Percentiles rank a stretch among this genome's conserved stretches.
Conservation (phyloP, 352 stramenopile species). For the Phytopythium aichiense region DNA sequence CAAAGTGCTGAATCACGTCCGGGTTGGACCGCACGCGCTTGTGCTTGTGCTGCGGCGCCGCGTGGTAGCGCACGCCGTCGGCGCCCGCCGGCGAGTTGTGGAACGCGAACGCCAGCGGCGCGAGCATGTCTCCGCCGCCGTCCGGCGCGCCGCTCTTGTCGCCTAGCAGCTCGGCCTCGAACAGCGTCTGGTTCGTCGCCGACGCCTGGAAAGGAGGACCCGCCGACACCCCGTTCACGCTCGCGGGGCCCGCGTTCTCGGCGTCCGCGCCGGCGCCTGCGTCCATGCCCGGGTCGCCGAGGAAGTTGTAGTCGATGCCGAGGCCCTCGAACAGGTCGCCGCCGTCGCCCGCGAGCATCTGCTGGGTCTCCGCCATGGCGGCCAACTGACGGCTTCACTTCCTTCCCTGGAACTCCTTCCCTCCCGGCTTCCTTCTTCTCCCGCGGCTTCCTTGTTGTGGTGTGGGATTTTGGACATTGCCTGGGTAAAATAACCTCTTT, state of each 20-base stretch:
- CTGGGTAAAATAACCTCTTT: not conserved
- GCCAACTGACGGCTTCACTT: not conserved
- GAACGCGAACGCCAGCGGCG: slow-evolving; percentile 35
- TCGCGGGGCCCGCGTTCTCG: slow-evolving; percentile 9
- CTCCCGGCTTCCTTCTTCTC: not conserved
- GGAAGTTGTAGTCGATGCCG: slow-evolving; percentile 48
- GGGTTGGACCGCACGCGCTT: slow-evolving; percentile 60
- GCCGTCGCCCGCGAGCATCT: slow-evolving; percentile 13
- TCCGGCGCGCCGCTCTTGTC: slow-evolving; percentile 21
- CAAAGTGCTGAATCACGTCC: slow-evolving; percentile 43
- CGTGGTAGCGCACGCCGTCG: slow-evolving; percentile 24
- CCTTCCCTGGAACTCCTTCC: not conserved
- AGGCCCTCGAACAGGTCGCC: slow-evolving; percentile 45
- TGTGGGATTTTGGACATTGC: not conserved
- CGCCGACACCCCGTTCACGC: not conserved
- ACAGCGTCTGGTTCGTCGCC: slow-evolving; percentile 40
- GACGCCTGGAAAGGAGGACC: not conserved
- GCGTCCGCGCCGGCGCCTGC: slow-evolving; percentile 4
- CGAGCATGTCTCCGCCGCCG: slow-evolving; percentile 23
- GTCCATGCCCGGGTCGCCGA: slow-evolving; percentile 12
- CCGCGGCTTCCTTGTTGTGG: not conserved
- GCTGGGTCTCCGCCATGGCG: slow-evolving; percentile 34
- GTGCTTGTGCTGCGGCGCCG: slow-evolving; percentile 50
- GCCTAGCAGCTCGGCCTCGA: slow-evolving; percentile 41
- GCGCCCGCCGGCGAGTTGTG: slow-evolving; percentile 7